Evolutionary conservation across 345 rosid genomes (phyloP).

Genomic region (Cardamine resedifolia): DNA sequence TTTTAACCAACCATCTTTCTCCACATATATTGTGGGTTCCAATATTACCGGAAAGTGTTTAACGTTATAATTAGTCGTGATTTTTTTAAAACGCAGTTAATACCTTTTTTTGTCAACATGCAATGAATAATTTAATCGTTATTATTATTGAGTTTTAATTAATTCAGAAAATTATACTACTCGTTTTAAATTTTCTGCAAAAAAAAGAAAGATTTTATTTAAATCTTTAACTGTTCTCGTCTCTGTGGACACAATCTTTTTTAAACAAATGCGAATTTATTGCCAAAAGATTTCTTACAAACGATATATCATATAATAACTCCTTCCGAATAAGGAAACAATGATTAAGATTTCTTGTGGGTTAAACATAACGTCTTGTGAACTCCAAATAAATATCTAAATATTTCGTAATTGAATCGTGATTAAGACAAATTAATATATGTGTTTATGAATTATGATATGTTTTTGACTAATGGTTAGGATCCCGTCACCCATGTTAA

Average conservation of each 20-base stretch:
- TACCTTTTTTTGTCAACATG: not conserved
- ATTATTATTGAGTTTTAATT: not conserved
- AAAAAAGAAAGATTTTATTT: too few species aligned
- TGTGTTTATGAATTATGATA: not conserved
- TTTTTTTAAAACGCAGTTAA: not conserved
- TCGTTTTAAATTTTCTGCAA: too few species aligned
- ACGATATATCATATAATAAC: not conserved
- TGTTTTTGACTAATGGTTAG: not conserved
- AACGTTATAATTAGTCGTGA: not conserved
- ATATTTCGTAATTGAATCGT: not conserved
- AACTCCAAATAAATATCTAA: not conserved
- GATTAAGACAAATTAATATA: not conserved
- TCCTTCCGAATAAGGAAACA: not conserved
- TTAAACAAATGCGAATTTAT: not conserved
- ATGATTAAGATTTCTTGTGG: not conserved
- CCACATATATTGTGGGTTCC: slow-evolving; percentile 23
- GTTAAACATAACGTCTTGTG: not conserved
- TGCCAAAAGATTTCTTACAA: not conserved
- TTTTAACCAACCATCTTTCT: slow-evolving; percentile 12
- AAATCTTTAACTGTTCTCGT: not conserved
- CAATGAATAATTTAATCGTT: not conserved
- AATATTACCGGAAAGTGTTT: not conserved
- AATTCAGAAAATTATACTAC: too few species aligned
- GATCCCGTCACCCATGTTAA: not conserved
- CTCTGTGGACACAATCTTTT: not conserved